These are phyloP conservation scores for Maudiozyma humilis DNA, from an alignment of 1,139 yeast genomes.

Conservation along the genomic window DNA sequence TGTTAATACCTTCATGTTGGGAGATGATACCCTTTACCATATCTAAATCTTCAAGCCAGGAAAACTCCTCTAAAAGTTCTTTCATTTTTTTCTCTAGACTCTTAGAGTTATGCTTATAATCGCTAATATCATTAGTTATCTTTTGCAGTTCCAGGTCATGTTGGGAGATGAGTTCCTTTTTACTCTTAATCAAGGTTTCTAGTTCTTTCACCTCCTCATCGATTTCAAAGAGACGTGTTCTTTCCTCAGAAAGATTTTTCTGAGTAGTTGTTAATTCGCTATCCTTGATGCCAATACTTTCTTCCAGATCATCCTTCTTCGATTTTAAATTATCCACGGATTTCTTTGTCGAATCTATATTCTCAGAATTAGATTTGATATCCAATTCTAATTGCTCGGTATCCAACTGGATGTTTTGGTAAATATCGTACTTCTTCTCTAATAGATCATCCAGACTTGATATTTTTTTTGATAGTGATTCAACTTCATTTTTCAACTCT, in stretches of 20 bases:
- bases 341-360: conserved; percentile 33
- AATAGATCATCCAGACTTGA: conserved; percentile 37
- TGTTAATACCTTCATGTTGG: conserved; percentile 55
- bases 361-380: conserved; percentile 39
- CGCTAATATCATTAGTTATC: conserved; percentile 57
- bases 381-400: conserved; percentile 62
- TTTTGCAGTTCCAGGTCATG: conserved; percentile 51
- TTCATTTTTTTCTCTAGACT: conserved; percentile 41
- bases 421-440: conserved; percentile 43
- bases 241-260: conserved; percentile 41
- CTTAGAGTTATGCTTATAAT: conserved; percentile 39
- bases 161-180: conserved; percentile 44
- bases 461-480: conserved; percentile 35
- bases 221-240: conserved; percentile 54
- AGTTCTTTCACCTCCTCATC: conserved; percentile 73
- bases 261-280: conserved; percentile 12
- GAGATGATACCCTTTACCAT: conserved; percentile 46
- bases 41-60: conserved; percentile 66
- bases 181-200: conserved; percentile 43
- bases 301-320: conserved; percentile 28
- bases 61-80: conserved; percentile 46
- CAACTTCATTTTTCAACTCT: conserved; percentile 53
- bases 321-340: conserved; percentile 36
- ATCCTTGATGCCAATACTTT: conserved; percentile 1
- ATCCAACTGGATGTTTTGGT: conserved; percentile 62